Conservation (phyloP, 345 rosid genomes). For the Garcia nutans region DNA sequence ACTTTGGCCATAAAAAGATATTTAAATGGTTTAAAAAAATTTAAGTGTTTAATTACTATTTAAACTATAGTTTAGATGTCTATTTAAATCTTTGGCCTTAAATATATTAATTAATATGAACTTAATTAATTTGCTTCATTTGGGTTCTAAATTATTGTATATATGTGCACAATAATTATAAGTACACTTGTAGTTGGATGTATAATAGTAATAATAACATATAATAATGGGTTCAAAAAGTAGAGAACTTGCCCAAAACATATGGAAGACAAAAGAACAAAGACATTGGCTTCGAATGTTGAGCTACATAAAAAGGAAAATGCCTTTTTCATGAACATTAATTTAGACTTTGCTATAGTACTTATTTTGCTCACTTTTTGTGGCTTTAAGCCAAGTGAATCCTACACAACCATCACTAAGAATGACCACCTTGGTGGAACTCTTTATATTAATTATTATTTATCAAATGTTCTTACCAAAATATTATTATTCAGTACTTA, state of each 20-base stretch:
- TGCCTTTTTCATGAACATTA: slow-evolving; percentile 13
- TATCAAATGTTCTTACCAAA: too few species aligned
- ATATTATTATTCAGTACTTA: too few species aligned
- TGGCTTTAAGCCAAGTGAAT: neutral
- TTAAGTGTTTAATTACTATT: too few species aligned
- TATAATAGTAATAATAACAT: too few species aligned
- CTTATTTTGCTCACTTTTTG: neutral
- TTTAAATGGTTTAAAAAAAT: too few species aligned
- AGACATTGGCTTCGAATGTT: slow-evolving; percentile 42
- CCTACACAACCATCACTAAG: slow-evolving; percentile 20
- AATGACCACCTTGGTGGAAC: neutral
- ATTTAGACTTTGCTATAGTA: neutral
- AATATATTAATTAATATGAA: neutral
- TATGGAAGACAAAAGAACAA: slow-evolving; percentile 37
- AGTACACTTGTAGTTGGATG: neutral
- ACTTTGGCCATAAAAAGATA: too few species aligned
- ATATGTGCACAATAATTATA: slow-evolving; percentile 7
- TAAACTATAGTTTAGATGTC: too few species aligned
- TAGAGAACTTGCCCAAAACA: slow-evolving; percentile 35
- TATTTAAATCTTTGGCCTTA: too few species aligned
- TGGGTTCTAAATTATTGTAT: neutral
- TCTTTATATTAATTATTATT: too few species aligned
- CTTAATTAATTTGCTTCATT: neutral
- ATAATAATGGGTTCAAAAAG: neutral
- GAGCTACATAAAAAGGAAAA: slow-evolving; percentile 27